Percentiles rank a stretch among this genome's conserved stretches.
These are phyloP conservation scores for Tuber microsphaerosporum DNA, from an alignment of 495 filamentous ascomycete genomes.

Conservation along the genomic window DNA sequence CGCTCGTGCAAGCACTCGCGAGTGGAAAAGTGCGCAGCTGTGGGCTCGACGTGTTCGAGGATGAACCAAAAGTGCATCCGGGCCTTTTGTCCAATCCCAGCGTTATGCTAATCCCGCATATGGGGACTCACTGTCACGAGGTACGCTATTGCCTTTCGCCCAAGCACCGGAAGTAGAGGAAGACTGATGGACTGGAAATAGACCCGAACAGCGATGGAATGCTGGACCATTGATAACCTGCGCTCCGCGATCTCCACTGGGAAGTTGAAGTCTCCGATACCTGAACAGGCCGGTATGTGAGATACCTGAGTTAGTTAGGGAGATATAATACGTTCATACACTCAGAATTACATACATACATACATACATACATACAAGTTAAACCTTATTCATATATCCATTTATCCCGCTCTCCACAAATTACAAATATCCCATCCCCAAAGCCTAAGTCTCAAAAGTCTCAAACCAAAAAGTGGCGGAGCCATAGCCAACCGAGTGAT, in stretches of 20 bases:
- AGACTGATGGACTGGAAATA: slow-evolving; percentile 40
- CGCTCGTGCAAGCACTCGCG: slow-evolving; percentile 62
- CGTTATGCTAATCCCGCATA: slow-evolving; percentile 71
- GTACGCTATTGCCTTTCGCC: slow-evolving; percentile 18
- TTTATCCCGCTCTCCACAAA: neutral
- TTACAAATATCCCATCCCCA: neutral
- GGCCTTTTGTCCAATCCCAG: slow-evolving; percentile 62
- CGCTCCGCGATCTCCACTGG: slow-evolving; percentile 58
- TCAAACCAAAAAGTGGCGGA: neutral
- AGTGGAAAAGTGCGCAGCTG: slow-evolving; percentile 59
- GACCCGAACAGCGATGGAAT: slow-evolving; percentile 71
- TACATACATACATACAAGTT: neutral
- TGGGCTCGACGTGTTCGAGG: slow-evolving; percentile 77
- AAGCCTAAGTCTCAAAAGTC: neutral
- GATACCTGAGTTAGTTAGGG: neutral
- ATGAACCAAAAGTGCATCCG: slow-evolving; percentile 65
- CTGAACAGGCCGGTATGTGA: slow-evolving; percentile 51
- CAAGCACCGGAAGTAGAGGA: neutral
- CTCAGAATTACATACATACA: neutral
- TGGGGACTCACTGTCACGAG: slow-evolving; percentile 64
- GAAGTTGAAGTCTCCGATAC: slow-evolving; percentile 60
- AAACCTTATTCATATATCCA: neutral
- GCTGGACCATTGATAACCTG: slow-evolving; percentile 63
- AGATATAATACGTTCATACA: too few species aligned
- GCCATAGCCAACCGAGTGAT: neutral